A percentile compares a stretch with the other conserved stretches of the same genome.
phyloP scores from a whole-genome alignment of 2,329 filamentous ascomycete genomes.

The Bipolaris oryzae region DNA sequence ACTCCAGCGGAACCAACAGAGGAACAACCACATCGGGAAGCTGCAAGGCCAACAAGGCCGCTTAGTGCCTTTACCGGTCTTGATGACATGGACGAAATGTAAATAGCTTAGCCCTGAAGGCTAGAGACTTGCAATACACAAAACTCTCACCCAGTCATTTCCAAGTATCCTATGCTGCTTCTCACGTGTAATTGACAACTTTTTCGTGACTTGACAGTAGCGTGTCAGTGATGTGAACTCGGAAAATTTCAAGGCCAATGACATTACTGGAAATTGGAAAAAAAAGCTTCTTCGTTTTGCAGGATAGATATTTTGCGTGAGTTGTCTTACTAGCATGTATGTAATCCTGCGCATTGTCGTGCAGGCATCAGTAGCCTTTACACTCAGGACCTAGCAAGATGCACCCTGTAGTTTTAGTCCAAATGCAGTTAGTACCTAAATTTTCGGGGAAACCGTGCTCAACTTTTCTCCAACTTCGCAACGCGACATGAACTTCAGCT shows the following conservation, averaged over 20 bases:
- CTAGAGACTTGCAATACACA: not conserved
- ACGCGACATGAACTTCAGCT: slow-evolving; percentile 7
- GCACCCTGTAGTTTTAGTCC: slow-evolving; percentile 5
- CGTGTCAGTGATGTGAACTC: not conserved
- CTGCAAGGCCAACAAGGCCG: slow-evolving; percentile 4
- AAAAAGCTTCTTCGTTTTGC: no score
- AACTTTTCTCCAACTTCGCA: slow-evolving; percentile 13
- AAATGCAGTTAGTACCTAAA: slow-evolving; percentile 10
- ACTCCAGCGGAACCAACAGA: not conserved
- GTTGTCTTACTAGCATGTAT: not conserved
- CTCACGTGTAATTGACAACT: not conserved
- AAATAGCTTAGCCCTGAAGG: not conserved
- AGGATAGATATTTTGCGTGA: no score
- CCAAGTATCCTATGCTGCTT: not conserved
- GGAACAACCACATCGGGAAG: slow-evolving; percentile 2
- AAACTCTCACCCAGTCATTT: not conserved
- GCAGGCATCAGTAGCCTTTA: not conserved
- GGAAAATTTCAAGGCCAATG: not conserved
- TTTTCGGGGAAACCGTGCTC: slow-evolving; percentile 14
- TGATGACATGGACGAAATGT: slow-evolving; percentile 11
- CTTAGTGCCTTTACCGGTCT: slow-evolving; percentile 11
- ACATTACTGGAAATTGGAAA: not conserved
- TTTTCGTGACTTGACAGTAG: not conserved
- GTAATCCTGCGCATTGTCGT: not conserved
- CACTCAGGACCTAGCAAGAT: not conserved